A percentile compares a stretch with the other conserved stretches of the same genome.
phyloP scores from a whole-genome alignment of 139 green algal species.

The Chlamydomonas eustigma region DNA sequence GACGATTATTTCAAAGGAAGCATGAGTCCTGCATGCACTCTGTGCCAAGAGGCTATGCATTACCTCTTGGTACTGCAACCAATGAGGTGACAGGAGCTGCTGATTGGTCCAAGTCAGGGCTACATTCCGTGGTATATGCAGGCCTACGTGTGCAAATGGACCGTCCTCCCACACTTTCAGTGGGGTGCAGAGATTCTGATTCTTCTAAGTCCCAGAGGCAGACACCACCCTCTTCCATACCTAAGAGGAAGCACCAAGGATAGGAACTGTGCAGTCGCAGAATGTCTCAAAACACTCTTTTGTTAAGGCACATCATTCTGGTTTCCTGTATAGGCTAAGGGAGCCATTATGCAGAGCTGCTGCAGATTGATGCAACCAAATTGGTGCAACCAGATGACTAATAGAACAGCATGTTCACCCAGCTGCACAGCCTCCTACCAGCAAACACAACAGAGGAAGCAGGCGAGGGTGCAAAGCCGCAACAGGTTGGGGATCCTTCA shows the following conservation, averaged over 20 bases:
- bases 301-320: too few relatives aligned
- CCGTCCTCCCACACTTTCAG: background rate
- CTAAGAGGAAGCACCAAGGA: conserved; percentile 15
- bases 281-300: too few relatives aligned
- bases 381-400: too few relatives aligned
- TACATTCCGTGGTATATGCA: conserved; percentile 44
- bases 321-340: too few relatives aligned
- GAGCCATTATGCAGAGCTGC: too few relatives aligned
- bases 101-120: conserved; percentile 41
- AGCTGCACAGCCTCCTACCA: conserved; percentile 30
- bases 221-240: conserved; percentile 50
- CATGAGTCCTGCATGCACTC: too few relatives aligned
- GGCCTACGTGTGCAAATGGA: conserved; percentile 11
- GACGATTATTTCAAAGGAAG: too few relatives aligned
- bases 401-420: too few relatives aligned
- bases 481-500: conserved; percentile 36
- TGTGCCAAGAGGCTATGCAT: too few relatives aligned
- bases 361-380: too few relatives aligned
- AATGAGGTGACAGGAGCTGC: background rate
- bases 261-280: background rate
- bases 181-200: conserved; percentile 24
- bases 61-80: background rate
- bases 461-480: conserved; percentile 30
- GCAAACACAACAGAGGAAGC: conserved; percentile 40
- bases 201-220: conserved; percentile 55